Conservation (phyloP, 2,329 filamentous ascomycete species). For the Beauveria medogensis region DNA sequence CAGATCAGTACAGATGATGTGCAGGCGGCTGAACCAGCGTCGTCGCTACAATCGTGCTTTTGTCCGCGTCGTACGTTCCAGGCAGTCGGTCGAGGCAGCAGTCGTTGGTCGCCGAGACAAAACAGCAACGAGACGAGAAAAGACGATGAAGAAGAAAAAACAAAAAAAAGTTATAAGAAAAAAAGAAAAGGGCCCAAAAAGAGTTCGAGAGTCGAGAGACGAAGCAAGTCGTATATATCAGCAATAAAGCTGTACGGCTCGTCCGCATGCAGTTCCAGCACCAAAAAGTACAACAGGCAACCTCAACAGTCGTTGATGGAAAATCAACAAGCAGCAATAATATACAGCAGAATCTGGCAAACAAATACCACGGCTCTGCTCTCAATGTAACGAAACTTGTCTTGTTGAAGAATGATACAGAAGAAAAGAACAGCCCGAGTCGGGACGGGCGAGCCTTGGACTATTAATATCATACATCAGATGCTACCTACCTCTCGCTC, state of each 20-base stretch:
- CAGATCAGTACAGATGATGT: slow-evolving; percentile 5
- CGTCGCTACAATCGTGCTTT: not conserved
- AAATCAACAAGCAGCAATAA: not conserved
- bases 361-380: not conserved
- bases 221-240: not conserved
- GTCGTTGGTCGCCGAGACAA: not conserved
- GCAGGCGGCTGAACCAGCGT: slow-evolving; percentile 3
- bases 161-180: not conserved
- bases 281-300: not conserved
- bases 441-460: not conserved
- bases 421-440: not conserved
- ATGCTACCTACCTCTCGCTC: not conserved
- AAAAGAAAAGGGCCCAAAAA: not conserved
- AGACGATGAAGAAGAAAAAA: no score
- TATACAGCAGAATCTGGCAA: not conserved
- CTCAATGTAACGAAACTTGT: not conserved
- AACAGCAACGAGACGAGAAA: not conserved
- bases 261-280: not conserved
- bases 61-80: not conserved
- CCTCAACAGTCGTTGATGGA: no score
- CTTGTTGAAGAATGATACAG: not conserved
- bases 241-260: not conserved
- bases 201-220: not conserved
- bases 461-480: not conserved
- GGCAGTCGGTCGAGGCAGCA: not conserved